Percentiles rank a stretch among this genome's conserved stretches.
Conservation (phyloP, 768 basidiomycete species). For the Tricholoma matsutake region DNA sequence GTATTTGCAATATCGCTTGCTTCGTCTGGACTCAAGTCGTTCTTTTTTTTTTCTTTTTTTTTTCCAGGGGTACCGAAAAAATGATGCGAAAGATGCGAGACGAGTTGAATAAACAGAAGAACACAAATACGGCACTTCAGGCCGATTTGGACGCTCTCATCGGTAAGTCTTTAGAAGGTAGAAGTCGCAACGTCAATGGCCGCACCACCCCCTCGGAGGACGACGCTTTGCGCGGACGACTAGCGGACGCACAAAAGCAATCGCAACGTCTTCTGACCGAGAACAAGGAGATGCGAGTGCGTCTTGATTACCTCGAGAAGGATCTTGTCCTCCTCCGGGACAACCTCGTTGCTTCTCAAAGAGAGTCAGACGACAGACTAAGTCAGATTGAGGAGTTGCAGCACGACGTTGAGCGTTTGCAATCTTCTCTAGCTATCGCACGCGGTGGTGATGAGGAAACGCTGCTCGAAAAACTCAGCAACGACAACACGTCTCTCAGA, state of each 20-base stretch:
- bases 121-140: slow-evolving; percentile 74
- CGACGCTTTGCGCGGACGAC: slow-evolving; percentile 64
- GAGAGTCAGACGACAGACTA: slow-evolving; percentile 76
- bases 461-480: slow-evolving; percentile 74
- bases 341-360: slow-evolving; percentile 66
- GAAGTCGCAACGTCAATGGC: slow-evolving; percentile 57
- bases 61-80: slow-evolving; percentile 86
- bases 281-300: slow-evolving; percentile 72
- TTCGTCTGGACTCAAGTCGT: slow-evolving; percentile 11
- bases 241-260: slow-evolving; percentile 78
- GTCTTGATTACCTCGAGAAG: slow-evolving; percentile 70
- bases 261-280: slow-evolving; percentile 66
- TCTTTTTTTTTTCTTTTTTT: background rate
- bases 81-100: slow-evolving; percentile 97
- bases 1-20: slow-evolving; percentile 25
- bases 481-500: slow-evolving; percentile 75
- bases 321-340: slow-evolving; percentile 72
- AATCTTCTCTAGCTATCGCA: slow-evolving; percentile 68
- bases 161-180: slow-evolving; percentile 43
- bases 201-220: slow-evolving; percentile 82
- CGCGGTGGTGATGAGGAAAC: slow-evolving; percentile 78
- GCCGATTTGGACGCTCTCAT: slow-evolving; percentile 79
- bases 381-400: slow-evolving; percentile 77
- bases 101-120: slow-evolving; percentile 90
- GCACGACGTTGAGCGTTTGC: slow-evolving; percentile 73